A percentile compares a stretch with the other conserved stretches of the same genome.
Conservation (phyloP, 2,329 filamentous ascomycete genomes). For the Penicillium sp. region DNA sequence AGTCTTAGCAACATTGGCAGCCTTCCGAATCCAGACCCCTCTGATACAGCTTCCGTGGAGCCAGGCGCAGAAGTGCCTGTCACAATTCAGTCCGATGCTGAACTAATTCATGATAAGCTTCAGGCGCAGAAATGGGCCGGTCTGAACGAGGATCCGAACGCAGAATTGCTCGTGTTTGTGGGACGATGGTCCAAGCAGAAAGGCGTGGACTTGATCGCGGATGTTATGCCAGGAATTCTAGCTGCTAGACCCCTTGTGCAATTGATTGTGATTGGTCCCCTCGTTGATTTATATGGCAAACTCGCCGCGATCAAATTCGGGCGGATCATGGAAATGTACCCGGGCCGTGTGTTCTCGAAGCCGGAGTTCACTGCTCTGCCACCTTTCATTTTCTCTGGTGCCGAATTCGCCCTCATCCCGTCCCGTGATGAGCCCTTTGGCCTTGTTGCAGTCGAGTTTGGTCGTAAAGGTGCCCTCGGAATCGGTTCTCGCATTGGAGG, state of each 20-base stretch:
- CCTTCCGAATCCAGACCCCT: constrained; percentile 65
- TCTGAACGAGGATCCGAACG: constrained; percentile 59
- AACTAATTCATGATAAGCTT: constrained; percentile 54
- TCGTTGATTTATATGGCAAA: constrained; percentile 68
- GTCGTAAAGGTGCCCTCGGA: constrained; percentile 65
- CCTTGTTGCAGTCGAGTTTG: constrained; percentile 67
- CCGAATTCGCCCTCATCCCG: constrained; percentile 67
- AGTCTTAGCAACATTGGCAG: constrained; percentile 62
- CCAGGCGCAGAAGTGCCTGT: constrained; percentile 53
- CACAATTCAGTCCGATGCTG: constrained; percentile 55
- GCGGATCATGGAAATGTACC: constrained; percentile 65
- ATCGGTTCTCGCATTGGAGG: constrained; percentile 66
- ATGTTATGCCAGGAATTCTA: constrained; percentile 63
- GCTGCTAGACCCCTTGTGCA: constrained; percentile 61
- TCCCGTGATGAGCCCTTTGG: constrained; percentile 69
- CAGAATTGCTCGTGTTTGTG: constrained; percentile 67
- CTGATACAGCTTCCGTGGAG: constrained; percentile 57
- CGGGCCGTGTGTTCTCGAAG: constrained; percentile 64
- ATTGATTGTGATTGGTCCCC: constrained; percentile 62
- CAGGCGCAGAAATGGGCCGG: constrained; percentile 69
- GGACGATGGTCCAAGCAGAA: constrained; percentile 70
- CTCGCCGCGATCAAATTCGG: constrained; percentile 67
- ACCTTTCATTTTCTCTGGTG: constrained; percentile 67
- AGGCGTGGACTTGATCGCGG: constrained; percentile 67
- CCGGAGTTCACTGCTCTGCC: constrained; percentile 67